Evolutionary conservation across 108 stramenopile genomes (phyloP).

Genomic region (Heterococcus sp.): DNA sequence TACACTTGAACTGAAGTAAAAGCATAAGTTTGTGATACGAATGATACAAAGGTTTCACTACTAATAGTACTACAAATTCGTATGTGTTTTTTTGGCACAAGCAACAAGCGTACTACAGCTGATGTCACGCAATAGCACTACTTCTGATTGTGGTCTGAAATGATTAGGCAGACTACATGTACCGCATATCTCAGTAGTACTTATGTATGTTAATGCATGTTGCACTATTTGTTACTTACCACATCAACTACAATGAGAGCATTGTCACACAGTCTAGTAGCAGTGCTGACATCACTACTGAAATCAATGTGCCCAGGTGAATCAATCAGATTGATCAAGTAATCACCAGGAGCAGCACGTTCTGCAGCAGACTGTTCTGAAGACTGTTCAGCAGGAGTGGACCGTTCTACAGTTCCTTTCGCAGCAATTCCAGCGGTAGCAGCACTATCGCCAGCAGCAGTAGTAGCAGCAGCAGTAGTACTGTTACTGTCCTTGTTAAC

Average conservation of each 20-base stretch:
- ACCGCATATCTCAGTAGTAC: slow-evolving; percentile 90
- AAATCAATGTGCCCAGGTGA: slow-evolving; percentile 98
- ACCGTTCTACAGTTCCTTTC: background rate
- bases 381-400: background rate
- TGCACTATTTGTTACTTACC: slow-evolving; percentile 25
- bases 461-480: background rate
- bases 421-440: background rate
- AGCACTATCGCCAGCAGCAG: too few relatives aligned
- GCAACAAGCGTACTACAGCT: too few relatives aligned
- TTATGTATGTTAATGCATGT: slow-evolving; percentile 72
- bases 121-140: too few relatives aligned
- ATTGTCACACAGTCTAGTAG: slow-evolving; percentile 85
- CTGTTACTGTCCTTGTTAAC: background rate
- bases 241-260: slow-evolving; percentile 91
- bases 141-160: too few relatives aligned
- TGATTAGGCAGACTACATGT: too few relatives aligned
- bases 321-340: slow-evolving; percentile 87
- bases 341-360: slow-evolving; percentile 35
- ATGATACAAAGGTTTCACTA: background rate
- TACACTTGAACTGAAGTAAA: background rate
- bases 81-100: background rate
- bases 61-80: background rate
- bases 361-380: background rate
- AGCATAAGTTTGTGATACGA: background rate
- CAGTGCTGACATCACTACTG: slow-evolving; percentile 83